Percentiles rank a stretch among this genome's conserved stretches.
phyloP scores from a whole-genome alignment of 768 basidiomycete species.

The Chalciporus sphaerocephalus region DNA sequence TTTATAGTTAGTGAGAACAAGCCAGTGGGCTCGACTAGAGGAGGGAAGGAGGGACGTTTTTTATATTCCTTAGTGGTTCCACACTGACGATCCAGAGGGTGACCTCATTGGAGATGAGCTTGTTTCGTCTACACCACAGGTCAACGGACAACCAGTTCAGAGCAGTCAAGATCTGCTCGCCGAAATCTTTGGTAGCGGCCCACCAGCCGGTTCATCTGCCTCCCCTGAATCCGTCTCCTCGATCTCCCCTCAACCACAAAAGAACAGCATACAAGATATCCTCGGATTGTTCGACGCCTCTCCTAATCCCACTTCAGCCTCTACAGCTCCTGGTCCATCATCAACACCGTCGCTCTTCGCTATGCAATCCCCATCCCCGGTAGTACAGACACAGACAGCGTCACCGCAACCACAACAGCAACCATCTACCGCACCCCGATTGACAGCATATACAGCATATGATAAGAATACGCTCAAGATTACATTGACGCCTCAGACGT shows the following conservation, averaged over 20 bases:
- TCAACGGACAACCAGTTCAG: conserved; percentile 44
- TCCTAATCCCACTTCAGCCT: conserved; percentile 31
- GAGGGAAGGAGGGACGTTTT: conserved; percentile 61
- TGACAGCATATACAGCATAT: conserved; percentile 80
- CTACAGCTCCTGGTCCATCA: conserved; percentile 6
- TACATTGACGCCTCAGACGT: conserved; percentile 84
- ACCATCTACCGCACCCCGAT: conserved; percentile 40
- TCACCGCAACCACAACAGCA: conserved; percentile 33
- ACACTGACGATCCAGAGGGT: conserved; percentile 30
- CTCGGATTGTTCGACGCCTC: conserved; percentile 77
- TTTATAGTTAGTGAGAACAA: conserved; percentile 87
- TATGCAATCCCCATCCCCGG: conserved; percentile 29
- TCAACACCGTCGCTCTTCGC: conserved; percentile 34
- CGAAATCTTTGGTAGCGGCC: conserved; percentile 77
- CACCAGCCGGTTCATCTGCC: conserved; percentile 24
- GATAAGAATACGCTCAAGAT: conserved; percentile 89
- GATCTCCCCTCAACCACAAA: conserved; percentile 44
- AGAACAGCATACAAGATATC: conserved; percentile 80
- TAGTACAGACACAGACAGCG: conserved; percentile 30
- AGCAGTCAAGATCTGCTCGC: conserved; percentile 84
- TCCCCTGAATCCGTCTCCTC: conserved; percentile 35
- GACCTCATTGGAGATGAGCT: conserved; percentile 85
- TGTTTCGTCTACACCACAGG: conserved; percentile 36
- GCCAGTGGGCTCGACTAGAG: conserved; percentile 86
- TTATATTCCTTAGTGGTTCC: not conserved